Percentiles rank a stretch among this genome's conserved stretches.
Conservation (phyloP, 345 rosid genomes). For the Litchi chinensis region DNA sequence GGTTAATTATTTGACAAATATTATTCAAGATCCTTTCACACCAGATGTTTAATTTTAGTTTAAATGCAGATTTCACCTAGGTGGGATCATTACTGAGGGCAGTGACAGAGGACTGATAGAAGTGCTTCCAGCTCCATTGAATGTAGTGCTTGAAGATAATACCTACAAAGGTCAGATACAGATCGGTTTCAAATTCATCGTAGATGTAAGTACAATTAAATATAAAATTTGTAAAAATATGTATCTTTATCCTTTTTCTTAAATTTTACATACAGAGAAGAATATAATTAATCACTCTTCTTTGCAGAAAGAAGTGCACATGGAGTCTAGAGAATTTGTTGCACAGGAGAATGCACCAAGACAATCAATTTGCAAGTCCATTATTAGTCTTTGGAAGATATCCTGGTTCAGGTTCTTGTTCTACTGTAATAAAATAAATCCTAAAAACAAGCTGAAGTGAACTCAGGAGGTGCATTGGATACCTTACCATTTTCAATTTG, state of each 20-base stretch:
- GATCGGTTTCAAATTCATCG: conserved; percentile 66
- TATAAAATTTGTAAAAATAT: conserved; percentile 1
- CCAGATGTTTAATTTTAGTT: neutral
- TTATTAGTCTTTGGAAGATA: conserved; percentile 41
- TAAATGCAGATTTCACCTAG: conserved; percentile 56
- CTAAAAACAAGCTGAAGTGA: conserved; percentile 18
- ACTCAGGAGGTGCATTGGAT: conserved; percentile 7
- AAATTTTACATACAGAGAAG: neutral
- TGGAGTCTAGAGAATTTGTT: conserved; percentile 31
- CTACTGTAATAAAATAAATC: neutral
- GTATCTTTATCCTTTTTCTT: neutral
- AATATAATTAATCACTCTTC: neutral
- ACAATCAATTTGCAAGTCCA: conserved; percentile 27
- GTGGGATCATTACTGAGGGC: conserved; percentile 74
- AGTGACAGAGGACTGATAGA: conserved; percentile 50
- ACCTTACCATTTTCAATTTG: neutral
- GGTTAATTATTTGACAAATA: neutral
- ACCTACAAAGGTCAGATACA: conserved; percentile 68
- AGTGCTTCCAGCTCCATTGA: conserved; percentile 62
- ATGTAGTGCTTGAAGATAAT: conserved; percentile 75
- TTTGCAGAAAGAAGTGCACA: conserved; percentile 42
- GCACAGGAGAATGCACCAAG: conserved; percentile 28
- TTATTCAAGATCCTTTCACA: neutral
- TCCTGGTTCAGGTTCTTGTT: conserved; percentile 48
- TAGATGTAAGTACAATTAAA: conserved; percentile 41